Base-by-base conservation (phyloP, 441 rosid species). In the Eutrema salsugineum region DNA sequence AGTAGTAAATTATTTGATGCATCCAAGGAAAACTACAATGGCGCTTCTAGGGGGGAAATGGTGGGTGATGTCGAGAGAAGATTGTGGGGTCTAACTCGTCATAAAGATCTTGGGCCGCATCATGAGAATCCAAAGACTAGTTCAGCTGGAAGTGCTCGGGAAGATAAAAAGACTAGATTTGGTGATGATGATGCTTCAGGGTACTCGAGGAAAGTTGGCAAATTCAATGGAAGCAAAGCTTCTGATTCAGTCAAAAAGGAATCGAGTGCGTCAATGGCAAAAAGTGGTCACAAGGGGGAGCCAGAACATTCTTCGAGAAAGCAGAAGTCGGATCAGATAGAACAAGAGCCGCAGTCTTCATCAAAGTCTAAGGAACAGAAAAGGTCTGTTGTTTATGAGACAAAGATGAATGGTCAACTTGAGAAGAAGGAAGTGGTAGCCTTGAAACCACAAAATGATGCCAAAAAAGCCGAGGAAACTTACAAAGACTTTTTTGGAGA, bases 401-500 rank as follows among this genome's bases (percentile, higher is more conserved):
- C 58, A 50, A 85, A 80, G 84, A 87, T 86, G 72, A 82, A 78
- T 66, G 66, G 66, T 70, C 69, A 54, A 49, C 72, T 67, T 9
- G 86, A 74, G 73, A 86, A 81, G 83, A 82, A 79, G 71, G 90
- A 85, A 57, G 39, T 66, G 36, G 85, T 67, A 61, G 84, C 83
- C 33, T 28, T 75, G 62, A 88, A 86, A 78, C 76, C 51, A 30
- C 86, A 59, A 32, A 87, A 81, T 82, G 78, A 75, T 48, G 47
- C 58, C 53, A 86, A 71, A 63, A 89, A 85, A 76, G 75, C 79
- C 9, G 89, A 84, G 38, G 94, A 96, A 71, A 79, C 73, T 44
- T 88, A 86, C 75, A 83, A 66, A 79, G 98, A 87, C 14, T 88
- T 88, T 80, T 88, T 91, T 73, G 97, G 99, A 66, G 99, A 91